Conservation (phyloP, 768 basidiomycete species). For the Boletus pseudopeckii region DNA sequence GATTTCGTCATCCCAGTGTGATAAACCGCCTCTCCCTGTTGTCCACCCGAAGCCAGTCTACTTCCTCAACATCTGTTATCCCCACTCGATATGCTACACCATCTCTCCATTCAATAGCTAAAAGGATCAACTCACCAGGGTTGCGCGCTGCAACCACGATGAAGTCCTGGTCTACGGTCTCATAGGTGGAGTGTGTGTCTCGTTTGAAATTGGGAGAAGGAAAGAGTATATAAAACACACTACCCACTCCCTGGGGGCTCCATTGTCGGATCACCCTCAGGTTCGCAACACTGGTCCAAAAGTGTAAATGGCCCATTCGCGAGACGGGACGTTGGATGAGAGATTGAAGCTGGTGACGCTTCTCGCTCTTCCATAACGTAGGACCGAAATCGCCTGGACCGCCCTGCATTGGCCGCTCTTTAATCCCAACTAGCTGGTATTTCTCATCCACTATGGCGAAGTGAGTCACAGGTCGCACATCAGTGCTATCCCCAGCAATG, state of each 20-base stretch:
- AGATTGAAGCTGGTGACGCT: neutral
- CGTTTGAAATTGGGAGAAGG: neutral
- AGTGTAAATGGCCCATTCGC: conserved; percentile 5
- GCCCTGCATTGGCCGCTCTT: neutral
- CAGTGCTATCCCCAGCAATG: neutral
- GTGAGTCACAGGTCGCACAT: neutral
- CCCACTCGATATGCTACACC: conserved; percentile 15
- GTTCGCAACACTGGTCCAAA: conserved; percentile 16
- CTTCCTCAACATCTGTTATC: neutral
- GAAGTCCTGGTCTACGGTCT: conserved; percentile 10
- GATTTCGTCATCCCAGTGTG: neutral
- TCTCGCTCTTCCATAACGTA: neutral
- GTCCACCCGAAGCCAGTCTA: conserved; percentile 3
- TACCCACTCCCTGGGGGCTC: neutral
- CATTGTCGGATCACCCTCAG: neutral
- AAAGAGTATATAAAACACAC: neutral
- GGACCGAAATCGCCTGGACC: neutral
- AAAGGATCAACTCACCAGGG: neutral
- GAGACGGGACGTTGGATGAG: neutral
- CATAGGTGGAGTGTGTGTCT: neutral
- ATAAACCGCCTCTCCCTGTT: conserved; percentile 15
- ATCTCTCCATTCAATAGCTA: conserved; percentile 16
- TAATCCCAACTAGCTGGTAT: neutral
- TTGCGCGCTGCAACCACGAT: conserved; percentile 5
- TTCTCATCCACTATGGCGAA: conserved; percentile 9